These are phyloP conservation scores for Filobasidium uniguttulatum DNA, from an alignment of 1,284 basidiomycete species.

Conservation along the genomic window DNA sequence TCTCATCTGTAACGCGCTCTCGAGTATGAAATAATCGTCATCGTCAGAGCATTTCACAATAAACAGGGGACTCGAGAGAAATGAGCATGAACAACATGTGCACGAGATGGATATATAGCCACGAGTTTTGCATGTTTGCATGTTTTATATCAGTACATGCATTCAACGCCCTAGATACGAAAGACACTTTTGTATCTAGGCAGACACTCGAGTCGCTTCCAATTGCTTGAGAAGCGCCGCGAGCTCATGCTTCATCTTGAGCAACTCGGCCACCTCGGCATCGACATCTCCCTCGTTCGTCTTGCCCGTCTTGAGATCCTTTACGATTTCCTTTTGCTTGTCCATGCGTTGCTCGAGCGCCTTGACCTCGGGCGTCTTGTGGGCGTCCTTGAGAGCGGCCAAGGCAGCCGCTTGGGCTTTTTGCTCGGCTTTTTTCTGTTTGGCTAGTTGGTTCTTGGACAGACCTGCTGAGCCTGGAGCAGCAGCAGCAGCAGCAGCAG, in stretches of 20 bases:
- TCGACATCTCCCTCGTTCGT: constrained; percentile 41
- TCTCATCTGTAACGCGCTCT: too few relatives aligned
- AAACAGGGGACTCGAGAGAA: too few relatives aligned
- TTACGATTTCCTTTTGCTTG: constrained; percentile 58
- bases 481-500: constrained; percentile 25
- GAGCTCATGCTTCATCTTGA: constrained; percentile 52
- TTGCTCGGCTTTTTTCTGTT: constrained; percentile 19
- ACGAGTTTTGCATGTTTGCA: too few relatives aligned
- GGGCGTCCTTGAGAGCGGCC: constrained; percentile 23
- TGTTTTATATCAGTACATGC: too few relatives aligned
- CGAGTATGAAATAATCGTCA: too few relatives aligned
- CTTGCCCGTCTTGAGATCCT: constrained; percentile 53
- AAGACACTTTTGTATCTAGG: too few relatives aligned
- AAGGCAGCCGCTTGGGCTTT: constrained; percentile 19
- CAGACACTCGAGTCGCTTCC: too few relatives aligned
- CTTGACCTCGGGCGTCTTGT: constrained; percentile 36
- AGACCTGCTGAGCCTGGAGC: constrained; percentile 20
- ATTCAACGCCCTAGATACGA: too few relatives aligned
- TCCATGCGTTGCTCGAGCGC: constrained; percentile 47
- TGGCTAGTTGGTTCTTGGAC: constrained; percentile 20
- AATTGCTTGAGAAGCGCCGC: constrained; percentile 37
- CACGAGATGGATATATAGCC: too few relatives aligned
- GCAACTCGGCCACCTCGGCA: constrained; percentile 42
- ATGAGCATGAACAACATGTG: too few relatives aligned
- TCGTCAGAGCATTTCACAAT: too few relatives aligned